Evolutionary conservation across 164 flowering plant genomes (phyloP).

Genomic region (Liriodendron chinense): DNA sequence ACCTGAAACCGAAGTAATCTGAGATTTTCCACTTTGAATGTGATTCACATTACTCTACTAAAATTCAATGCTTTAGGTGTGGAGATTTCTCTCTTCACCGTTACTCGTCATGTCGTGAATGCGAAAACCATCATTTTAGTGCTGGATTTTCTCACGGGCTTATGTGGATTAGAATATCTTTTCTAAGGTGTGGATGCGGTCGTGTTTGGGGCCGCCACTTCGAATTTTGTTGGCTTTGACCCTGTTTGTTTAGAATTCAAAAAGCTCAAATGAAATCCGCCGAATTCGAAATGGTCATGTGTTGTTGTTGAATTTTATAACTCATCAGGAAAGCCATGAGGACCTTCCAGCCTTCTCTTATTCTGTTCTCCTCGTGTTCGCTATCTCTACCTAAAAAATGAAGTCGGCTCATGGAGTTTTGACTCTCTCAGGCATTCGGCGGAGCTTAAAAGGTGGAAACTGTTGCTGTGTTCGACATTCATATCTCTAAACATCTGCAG

Average conservation of each 20-base stretch:
- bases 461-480: background rate
- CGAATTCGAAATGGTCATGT: slow-evolving; percentile 7
- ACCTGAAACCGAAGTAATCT: background rate
- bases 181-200: background rate
- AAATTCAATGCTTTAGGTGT: slow-evolving; percentile 11
- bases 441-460: slow-evolving; percentile 1
- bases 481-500: slow-evolving; percentile 10
- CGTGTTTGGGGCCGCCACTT: slow-evolving; percentile 10
- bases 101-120: background rate
- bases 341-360: slow-evolving; percentile 1
- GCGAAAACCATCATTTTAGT: background rate
- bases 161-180: slow-evolving; percentile 6
- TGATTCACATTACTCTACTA: background rate
- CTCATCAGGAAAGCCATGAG: slow-evolving; percentile 1
- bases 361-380: background rate
- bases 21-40: background rate
- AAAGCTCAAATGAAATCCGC: background rate
- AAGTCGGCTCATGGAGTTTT: background rate
- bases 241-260: slow-evolving; percentile 17
- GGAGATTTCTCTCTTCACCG: background rate
- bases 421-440: background rate
- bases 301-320: slow-evolving; percentile 7
- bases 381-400: slow-evolving; percentile 14
- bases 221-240: slow-evolving; percentile 20
- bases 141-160: slow-evolving; percentile 7